Percentiles rank a stretch among this genome's conserved stretches.
These are phyloP conservation scores for Talaromyces sp. DNA, from an alignment of 2,329 filamentous ascomycete genomes.

Conservation along the genomic window DNA sequence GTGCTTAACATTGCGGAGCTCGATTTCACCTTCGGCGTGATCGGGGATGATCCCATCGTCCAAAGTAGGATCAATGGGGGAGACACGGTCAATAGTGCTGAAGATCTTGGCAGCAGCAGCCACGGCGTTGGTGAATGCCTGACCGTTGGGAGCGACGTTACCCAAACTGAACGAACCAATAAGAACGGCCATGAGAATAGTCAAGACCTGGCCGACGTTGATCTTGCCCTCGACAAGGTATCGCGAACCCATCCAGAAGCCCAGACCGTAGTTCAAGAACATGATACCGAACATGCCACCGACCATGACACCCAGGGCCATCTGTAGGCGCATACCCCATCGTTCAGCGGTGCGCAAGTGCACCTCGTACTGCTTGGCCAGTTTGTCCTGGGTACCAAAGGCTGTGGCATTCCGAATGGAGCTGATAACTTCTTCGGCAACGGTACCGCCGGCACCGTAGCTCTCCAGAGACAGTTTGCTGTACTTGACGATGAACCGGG, in stretches of 20 bases:
- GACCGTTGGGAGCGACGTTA: slow-evolving; percentile 78
- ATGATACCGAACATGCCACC: slow-evolving; percentile 78
- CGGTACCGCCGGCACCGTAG: slow-evolving; percentile 78
- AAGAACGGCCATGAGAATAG: slow-evolving; percentile 91
- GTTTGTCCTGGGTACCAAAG: slow-evolving; percentile 87
- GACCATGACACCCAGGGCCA: slow-evolving; percentile 71
- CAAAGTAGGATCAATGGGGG: slow-evolving; percentile 74
- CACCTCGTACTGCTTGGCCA: slow-evolving; percentile 79
- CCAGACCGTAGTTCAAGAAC: slow-evolving; percentile 81
- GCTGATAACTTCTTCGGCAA: slow-evolving; percentile 91
- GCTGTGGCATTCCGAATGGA: slow-evolving; percentile 89
- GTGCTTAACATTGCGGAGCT: slow-evolving; percentile 78
- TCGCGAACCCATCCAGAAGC: slow-evolving; percentile 81
- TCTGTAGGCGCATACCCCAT: slow-evolving; percentile 73
- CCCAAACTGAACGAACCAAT: slow-evolving; percentile 81
- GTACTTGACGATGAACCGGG: slow-evolving; percentile 72
- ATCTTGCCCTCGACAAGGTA: slow-evolving; percentile 64
- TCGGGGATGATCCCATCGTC: slow-evolving; percentile 70
- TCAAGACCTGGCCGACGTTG: slow-evolving; percentile 65
- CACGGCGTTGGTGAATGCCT: slow-evolving; percentile 79
- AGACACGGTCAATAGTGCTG: slow-evolving; percentile 83
- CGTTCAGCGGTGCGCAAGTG: slow-evolving; percentile 71
- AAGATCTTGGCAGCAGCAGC: slow-evolving; percentile 90
- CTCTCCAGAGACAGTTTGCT: slow-evolving; percentile 74
- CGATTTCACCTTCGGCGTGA: slow-evolving; percentile 70